These are phyloP conservation scores for Nematodospora valgi DNA, from an alignment of 805 yeast genomes.

Conservation along the genomic window DNA sequence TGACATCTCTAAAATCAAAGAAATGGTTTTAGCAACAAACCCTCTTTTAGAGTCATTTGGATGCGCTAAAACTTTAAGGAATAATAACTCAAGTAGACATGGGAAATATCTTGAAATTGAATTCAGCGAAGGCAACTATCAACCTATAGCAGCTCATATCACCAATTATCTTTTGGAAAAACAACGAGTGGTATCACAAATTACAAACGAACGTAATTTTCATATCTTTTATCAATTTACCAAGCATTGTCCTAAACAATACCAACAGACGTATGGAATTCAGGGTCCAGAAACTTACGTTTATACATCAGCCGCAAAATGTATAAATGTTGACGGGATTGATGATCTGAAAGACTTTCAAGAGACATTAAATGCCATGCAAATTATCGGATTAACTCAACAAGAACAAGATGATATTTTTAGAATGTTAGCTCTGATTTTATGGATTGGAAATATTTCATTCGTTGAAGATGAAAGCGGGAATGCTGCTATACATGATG, in stretches of 20 bases:
- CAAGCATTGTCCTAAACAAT: constrained; percentile 80
- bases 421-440: constrained; percentile 73
- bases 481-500: constrained; percentile 76
- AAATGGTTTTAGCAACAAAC: constrained; percentile 96
- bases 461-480: constrained; percentile 87
- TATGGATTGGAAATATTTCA: constrained; percentile 93
- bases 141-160: constrained; percentile 93
- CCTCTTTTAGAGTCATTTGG: constrained; percentile 90
- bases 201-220: constrained; percentile 88
- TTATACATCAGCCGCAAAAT: constrained; percentile 83
- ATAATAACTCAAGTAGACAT: constrained; percentile 86
- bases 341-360: constrained; percentile 77
- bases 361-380: constrained; percentile 86
- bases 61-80: constrained; percentile 88
- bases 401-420: constrained; percentile 89
- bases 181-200: constrained; percentile 95
- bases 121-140: constrained; percentile 68
- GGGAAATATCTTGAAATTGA: constrained; percentile 91
- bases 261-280: constrained; percentile 81
- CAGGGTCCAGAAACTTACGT: constrained; percentile 92
- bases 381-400: constrained; percentile 75
- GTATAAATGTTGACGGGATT: constrained; percentile 81
- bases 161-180: constrained; percentile 93
- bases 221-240: constrained; percentile 96
- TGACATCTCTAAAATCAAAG: constrained; percentile 84